Evolutionary conservation across 768 basidiomycete species (phyloP), one percentile per base, ranked within the genome.

Genomic region (Tricholoma hemisulphureum): DNA sequence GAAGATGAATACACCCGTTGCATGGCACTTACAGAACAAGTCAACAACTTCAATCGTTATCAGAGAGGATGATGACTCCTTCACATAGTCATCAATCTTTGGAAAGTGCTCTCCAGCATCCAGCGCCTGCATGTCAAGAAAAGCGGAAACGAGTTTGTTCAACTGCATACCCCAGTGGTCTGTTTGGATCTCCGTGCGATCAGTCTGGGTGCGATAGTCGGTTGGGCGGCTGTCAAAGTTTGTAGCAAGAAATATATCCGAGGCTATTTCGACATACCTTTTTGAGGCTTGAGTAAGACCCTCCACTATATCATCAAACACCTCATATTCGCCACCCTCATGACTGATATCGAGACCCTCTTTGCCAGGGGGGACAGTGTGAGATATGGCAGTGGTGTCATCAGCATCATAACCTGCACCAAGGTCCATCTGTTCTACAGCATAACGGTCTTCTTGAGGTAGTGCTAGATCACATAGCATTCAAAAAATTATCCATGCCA

Each of bases 321-420:
- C 59, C 37, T 60, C 56, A 53, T 48, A 43, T 31, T 60, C 41
- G 0, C 56, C 56, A 35, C 59, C 59, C 29, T 60, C 55, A 52
- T 60, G 55, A 35, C 60, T 61, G 24, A 50, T 54, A 20, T 61
- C 57, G 13, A 61, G 14, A 28, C 56, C 60, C n/a, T 61, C 60
- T 13, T 61, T 57, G 1, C 57, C 60, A 26, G 57, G 57, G 2
- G 45, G 51, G 18, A 45, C 31, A 6, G 39, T 57, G n/a, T 58
- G 43, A 23, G 51, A 24, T 21, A 58, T 49, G 16, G 56, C 56
- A 1, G 24, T 28, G n/a, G 55, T 26, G 34, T 61, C 60, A 10
- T 53, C 56, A 8, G 28, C 23, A 18, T n/a, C 5, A 21, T 39
- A 20, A 35, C 51, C 48, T 28, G 55, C 51, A 21, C 39, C 24